These are phyloP conservation scores for Fragaria nilgerrensis DNA, from an alignment of 306 rosid genomes.

Conservation along the genomic window DNA sequence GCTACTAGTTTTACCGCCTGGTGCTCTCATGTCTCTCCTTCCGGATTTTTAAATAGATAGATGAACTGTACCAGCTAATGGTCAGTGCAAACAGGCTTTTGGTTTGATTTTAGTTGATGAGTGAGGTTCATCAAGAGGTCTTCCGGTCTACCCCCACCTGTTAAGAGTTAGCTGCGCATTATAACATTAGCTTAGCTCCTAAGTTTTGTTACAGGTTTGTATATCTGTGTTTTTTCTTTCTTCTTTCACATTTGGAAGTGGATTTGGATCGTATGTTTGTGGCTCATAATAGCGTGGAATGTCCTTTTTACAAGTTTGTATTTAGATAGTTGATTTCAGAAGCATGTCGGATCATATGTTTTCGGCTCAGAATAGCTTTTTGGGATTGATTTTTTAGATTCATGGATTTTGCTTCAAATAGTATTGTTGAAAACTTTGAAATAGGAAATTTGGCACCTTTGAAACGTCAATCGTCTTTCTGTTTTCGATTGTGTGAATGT, in stretches of 20 bases:
- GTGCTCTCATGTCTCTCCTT: conserved; percentile 34
- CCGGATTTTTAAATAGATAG: conserved; percentile 34
- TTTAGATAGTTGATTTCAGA: no score
- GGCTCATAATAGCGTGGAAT: no score
- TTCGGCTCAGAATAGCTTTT: background rate
- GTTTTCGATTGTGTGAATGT: no score
- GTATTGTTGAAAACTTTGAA: background rate
- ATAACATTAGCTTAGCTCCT: no score
- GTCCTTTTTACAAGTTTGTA: no score
- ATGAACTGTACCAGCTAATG: conserved; percentile 44
- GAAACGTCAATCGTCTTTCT: background rate
- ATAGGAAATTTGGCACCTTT: background rate
- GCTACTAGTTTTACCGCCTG: conserved; percentile 34
- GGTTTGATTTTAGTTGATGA: conserved; percentile 40
- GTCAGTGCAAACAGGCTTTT: conserved; percentile 42
- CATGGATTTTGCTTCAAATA: background rate
- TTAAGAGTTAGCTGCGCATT: no score
- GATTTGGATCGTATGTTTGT: no score
- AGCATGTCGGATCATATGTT: no score
- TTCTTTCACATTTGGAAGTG: no score
- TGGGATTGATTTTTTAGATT: background rate
- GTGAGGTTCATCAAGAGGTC: conserved; percentile 9
- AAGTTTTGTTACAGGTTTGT: no score
- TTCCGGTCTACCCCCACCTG: no score
- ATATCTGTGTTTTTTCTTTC: no score